Conservation (phyloP, 371 early-diverging fungal species). For the Catenaria anguillulae region DNA sequence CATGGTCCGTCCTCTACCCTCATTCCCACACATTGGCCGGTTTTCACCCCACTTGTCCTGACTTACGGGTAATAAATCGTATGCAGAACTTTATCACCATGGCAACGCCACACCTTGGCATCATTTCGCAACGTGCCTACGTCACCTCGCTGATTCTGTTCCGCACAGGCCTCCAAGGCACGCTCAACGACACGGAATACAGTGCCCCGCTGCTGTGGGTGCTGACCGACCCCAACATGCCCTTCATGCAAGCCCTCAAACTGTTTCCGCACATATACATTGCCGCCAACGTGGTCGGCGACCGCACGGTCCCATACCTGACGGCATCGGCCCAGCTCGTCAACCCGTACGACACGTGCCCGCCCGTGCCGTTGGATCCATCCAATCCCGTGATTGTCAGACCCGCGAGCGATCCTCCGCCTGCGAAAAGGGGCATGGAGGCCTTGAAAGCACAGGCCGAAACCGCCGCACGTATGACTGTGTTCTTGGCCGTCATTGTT, state of each 20-base stretch:
- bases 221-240: background rate
- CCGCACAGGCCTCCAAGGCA: background rate
- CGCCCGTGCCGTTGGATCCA: background rate
- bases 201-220: constrained; percentile 2
- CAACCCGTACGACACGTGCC: background rate
- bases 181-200: background rate
- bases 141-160: background rate
- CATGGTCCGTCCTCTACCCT: constrained; percentile 21
- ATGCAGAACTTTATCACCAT: constrained; percentile 43
- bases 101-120: constrained; percentile 68
- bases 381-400: background rate
- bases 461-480: background rate
- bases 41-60: background rate
- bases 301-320: constrained; percentile 1
- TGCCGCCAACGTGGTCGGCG: constrained; percentile 3
- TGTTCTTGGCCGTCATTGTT: background rate
- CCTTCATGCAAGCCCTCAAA: background rate
- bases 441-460: background rate
- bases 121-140: constrained; percentile 4
- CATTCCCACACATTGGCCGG: background rate
- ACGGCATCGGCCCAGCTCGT: background rate
- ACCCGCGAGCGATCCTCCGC: background rate
- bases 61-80: background rate
- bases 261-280: background rate
- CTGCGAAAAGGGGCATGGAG: background rate